These are phyloP conservation scores for Eremomyces bilateralis DNA, from an alignment of 495 filamentous ascomycete genomes.

Conservation along the genomic window DNA sequence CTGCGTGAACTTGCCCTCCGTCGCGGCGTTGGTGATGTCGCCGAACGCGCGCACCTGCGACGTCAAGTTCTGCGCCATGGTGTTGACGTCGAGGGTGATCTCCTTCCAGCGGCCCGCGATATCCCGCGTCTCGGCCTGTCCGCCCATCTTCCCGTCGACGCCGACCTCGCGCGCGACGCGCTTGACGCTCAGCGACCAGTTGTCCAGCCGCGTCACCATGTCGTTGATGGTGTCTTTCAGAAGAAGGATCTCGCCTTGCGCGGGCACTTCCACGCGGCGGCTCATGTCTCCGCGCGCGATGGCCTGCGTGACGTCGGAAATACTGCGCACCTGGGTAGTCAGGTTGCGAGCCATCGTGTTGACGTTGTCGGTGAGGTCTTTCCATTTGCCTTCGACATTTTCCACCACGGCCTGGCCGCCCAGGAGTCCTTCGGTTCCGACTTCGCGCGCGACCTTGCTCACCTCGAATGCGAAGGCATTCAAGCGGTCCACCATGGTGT, in stretches of 20 bases:
- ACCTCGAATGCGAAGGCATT: constrained; percentile 96
- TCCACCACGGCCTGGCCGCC: constrained; percentile 93
- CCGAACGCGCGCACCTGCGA: constrained; percentile 96
- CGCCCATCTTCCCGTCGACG: constrained; percentile 97
- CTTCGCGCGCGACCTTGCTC: constrained; percentile 93
- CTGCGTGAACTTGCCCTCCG: constrained; percentile 90
- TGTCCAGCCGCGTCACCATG: constrained; percentile 92
- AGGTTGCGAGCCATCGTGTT: constrained; percentile 92
- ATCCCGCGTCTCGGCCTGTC: constrained; percentile 85
- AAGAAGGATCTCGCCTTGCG: constrained; percentile 82
- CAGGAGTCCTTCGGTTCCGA: constrained; percentile 90
- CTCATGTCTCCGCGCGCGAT: constrained; percentile 90
- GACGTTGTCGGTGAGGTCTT: constrained; percentile 91
- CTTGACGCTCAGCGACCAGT: constrained; percentile 93
- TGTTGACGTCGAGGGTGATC: constrained; percentile 95
- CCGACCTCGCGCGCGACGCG: constrained; percentile 92
- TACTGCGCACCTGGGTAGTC: constrained; percentile 84
- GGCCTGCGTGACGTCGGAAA: constrained; percentile 91
- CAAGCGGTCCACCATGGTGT: constrained; percentile 95
- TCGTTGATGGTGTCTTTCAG: constrained; percentile 97
- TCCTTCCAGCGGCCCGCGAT: constrained; percentile 95
- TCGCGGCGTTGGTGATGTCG: constrained; percentile 92
- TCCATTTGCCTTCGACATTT: constrained; percentile 98
- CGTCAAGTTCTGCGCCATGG: constrained; percentile 94
- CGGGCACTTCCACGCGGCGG: constrained; percentile 88